A percentile compares a stretch with the other conserved stretches of the same genome.
phyloP scores from a whole-genome alignment of 768 basidiomycete species.

The Polyporus arcularius region DNA sequence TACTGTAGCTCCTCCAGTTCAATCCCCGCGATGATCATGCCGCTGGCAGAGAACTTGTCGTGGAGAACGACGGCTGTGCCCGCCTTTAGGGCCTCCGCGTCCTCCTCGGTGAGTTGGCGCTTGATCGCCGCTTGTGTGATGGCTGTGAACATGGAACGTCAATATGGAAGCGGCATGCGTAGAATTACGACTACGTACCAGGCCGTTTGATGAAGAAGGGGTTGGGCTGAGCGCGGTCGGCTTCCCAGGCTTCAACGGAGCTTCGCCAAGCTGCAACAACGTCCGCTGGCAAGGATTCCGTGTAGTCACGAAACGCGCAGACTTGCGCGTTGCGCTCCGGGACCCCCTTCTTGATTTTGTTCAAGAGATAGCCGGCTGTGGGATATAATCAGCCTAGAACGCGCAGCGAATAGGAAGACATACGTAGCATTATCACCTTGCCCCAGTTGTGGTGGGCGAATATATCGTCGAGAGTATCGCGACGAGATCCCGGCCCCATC shows the following conservation, averaged over 20 bases:
- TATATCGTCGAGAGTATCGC: conserved; percentile 40
- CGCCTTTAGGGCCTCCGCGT: conserved; percentile 14
- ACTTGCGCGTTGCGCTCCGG: background rate
- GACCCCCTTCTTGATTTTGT: background rate
- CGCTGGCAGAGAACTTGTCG: conserved; percentile 21
- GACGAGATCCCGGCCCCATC: conserved; percentile 36
- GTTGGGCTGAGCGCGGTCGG: conserved; percentile 21
- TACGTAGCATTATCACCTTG: conserved; percentile 32
- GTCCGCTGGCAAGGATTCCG: background rate
- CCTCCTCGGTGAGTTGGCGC: conserved; percentile 27
- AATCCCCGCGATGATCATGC: conserved; percentile 32
- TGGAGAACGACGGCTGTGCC: background rate
- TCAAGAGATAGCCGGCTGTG: background rate
- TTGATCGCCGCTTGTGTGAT: conserved; percentile 20
- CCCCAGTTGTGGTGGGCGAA: conserved; percentile 40
- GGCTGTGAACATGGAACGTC: background rate
- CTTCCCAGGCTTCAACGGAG: conserved; percentile 26
- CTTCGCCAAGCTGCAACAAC: conserved; percentile 21
- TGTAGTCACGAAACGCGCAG: background rate
- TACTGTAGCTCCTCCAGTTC: conserved; percentile 39
- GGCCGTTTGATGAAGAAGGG: conserved; percentile 13
- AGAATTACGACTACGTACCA: too few relatives aligned
- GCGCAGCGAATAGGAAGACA: background rate
- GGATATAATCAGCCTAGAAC: background rate
- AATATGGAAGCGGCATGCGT: too few relatives aligned